Base-by-base conservation (phyloP, 2,329 filamentous ascomycete genomes). In the Rhexocercosporidium sp. region DNA sequence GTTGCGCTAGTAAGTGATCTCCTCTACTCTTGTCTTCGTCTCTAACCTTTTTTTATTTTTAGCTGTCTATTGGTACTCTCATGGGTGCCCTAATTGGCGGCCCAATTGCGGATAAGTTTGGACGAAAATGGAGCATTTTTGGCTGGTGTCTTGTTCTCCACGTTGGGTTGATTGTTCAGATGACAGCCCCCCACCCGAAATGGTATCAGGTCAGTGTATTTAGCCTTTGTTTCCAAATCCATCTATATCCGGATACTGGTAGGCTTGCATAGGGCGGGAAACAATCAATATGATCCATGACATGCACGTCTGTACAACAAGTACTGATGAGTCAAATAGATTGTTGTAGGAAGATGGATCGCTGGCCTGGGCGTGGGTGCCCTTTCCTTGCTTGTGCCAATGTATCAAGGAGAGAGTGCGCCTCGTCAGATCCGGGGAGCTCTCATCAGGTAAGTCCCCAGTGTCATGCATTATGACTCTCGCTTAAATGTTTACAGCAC, bases 81-180 rank as follows among this genome's bases (percentile, higher is more conserved):
- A 91, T 94, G 70, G 92, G 92, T 77, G 89, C 86, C 51, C 77
- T 94, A 72, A 88, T 92, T 69, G 92, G 90, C 64, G 92, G 92
- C 82, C 88, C 87, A 27, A 78, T 91, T 46, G 86, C 89, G 29
- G 88, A 91, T 70, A 78, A 79, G 2, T 81, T 91, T 62, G 89
- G 89, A 18, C 85, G 89, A 12, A 85, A 86, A 44, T 78, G 85
- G 51, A 85, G 86, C 31, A 91, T 91, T 71, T 70, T 60, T 22
- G 66, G 54, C 16, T 74, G 72, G 74, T 90, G 87, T 46, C 74
- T 84, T 49, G 78, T 91, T 67, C 89, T 89, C 78, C 83, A 85
- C 71, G 76, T 90, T 63, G 90, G 90, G 68, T 87, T 89, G 73
- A 81, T 90, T 68, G 83, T 92, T 41, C 89, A 92, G 75, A 88